Conservation (phyloP, 176 grass and related monocot genomes). For the Juncus inflexus region DNA sequence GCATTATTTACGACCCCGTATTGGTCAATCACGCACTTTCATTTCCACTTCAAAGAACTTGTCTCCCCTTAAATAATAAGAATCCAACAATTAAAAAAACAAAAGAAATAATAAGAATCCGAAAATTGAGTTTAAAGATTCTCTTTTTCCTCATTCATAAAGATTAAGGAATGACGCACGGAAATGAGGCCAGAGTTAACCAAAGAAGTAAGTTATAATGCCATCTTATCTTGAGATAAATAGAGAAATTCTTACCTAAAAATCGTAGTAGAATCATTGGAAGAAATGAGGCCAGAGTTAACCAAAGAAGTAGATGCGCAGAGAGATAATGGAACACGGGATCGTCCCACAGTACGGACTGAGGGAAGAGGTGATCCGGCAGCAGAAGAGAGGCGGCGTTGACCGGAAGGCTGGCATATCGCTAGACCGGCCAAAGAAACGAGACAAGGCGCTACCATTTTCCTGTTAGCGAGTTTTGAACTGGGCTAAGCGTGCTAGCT, state of each 20-base stretch:
- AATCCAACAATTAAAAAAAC: too few species aligned
- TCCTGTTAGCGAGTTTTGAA: background rate
- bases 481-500: too few species aligned
- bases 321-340: background rate
- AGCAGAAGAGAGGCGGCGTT: background rate
- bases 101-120: too few species aligned
- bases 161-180: too few species aligned
- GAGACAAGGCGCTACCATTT: background rate
- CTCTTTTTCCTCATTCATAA: too few species aligned
- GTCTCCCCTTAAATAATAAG: conserved; percentile 30
- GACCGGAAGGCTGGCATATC: background rate
- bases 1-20: conserved; percentile 93
- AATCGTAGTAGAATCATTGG: background rate
- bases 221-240: too few species aligned
- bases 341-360: background rate
- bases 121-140: too few species aligned
- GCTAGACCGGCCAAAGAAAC: conserved; percentile 9
- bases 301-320: background rate
- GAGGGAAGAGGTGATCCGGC: background rate
- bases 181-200: too few species aligned
- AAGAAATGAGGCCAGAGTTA: background rate
- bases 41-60: conserved; percentile 65
- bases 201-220: too few species aligned
- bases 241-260: too few species aligned
- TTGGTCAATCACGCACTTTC: conserved; percentile 72